Evolutionary conservation across 2,329 filamentous ascomycete genomes (phyloP).

Genomic region (Periconia digitata): DNA sequence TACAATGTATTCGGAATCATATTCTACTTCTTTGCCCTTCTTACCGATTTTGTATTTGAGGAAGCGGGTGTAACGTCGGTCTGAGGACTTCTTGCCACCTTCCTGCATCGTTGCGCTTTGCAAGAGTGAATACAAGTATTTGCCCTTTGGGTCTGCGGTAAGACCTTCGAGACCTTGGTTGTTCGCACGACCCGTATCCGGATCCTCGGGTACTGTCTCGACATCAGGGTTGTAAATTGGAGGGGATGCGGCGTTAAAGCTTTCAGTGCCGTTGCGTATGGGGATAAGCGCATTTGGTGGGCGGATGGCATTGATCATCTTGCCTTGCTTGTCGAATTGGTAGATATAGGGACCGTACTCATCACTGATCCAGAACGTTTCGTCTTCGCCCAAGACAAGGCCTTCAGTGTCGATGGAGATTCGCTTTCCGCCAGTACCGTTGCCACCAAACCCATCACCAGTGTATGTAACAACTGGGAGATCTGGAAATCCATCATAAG

Average conservation of each 20-base stretch:
- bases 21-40: constrained; percentile 47
- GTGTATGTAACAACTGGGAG: constrained; percentile 65
- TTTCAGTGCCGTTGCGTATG: constrained; percentile 59
- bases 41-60: constrained; percentile 62
- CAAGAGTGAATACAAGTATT: constrained; percentile 64
- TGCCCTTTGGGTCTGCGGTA: constrained; percentile 63
- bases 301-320: constrained; percentile 64
- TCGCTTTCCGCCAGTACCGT: constrained; percentile 60
- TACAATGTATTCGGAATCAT: constrained; percentile 66
- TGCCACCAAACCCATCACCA: constrained; percentile 68
- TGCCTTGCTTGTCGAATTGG: constrained; percentile 60
- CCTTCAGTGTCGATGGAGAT: constrained; percentile 69
- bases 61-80: constrained; percentile 61
- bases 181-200: constrained; percentile 65
- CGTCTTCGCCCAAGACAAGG: constrained; percentile 61
- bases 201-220: constrained; percentile 57
- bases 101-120: constrained; percentile 60
- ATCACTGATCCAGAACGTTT: constrained; percentile 67
- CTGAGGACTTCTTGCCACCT: constrained; percentile 58
- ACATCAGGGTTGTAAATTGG: constrained; percentile 59
- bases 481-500: constrained; percentile 61
- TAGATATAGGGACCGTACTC: constrained; percentile 69
- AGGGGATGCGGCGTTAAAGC: constrained; percentile 66
- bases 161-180: constrained; percentile 77
- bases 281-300: constrained; percentile 68